Conservation (phyloP, 1,139 yeast genomes). For the Geotrichum citri-aurantii region DNA sequence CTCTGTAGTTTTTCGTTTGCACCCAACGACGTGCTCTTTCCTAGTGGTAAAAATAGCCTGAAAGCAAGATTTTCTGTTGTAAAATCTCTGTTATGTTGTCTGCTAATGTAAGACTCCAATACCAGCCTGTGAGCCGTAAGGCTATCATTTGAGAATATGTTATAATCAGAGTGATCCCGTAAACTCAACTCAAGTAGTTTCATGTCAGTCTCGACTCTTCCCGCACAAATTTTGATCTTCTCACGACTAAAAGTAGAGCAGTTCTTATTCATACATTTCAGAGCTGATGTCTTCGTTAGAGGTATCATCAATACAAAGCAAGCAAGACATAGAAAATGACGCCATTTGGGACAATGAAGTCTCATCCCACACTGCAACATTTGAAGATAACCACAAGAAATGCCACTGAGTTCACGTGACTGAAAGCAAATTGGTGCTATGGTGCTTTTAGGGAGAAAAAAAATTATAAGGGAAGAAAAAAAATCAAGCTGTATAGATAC, state of each 20-base stretch:
- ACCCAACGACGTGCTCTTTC: conserved; percentile 43
- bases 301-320: conserved; percentile 41
- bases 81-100: conserved; percentile 23
- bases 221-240: conserved; percentile 39
- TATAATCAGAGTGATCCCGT: conserved; percentile 44
- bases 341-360: conserved; percentile 39
- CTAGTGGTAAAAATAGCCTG: conserved; percentile 39
- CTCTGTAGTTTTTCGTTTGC: conserved; percentile 45
- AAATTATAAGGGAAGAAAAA: too few species aligned
- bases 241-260: conserved; percentile 33
- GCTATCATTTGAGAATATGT: conserved; percentile 39
- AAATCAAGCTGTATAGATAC: too few species aligned
- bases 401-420: conserved; percentile 59
- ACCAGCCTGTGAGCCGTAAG: conserved; percentile 17
- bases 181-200: conserved; percentile 45
- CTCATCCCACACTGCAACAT: conserved; percentile 30
- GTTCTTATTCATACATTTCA: conserved; percentile 41
- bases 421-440: conserved; percentile 50
- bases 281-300: conserved; percentile 42
- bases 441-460: conserved; percentile 47
- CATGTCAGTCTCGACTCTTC: conserved; percentile 41
- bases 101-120: conserved; percentile 30
- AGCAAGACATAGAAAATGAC: conserved; percentile 54
- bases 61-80: conserved; percentile 36
- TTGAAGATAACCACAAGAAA: conserved; percentile 25